phyloP scores from a whole-genome alignment of 148 eudicot species.

The Vaccinium vitisidaea region DNA sequence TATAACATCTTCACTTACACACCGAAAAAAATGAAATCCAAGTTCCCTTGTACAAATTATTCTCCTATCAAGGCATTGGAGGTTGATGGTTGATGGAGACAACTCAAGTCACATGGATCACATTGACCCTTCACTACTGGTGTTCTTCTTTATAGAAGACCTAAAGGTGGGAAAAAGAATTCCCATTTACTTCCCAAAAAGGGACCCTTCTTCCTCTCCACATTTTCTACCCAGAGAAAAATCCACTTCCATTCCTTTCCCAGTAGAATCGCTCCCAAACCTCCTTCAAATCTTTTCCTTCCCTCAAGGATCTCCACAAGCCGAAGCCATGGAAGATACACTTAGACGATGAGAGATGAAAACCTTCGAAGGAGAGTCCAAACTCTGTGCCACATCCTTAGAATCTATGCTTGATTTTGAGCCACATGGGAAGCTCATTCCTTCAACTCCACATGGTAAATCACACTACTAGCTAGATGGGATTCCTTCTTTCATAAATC shows the following conservation, averaged over 20 bases:
- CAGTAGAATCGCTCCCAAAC: constrained; percentile 5
- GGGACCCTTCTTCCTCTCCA: constrained; percentile 16
- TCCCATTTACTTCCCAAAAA: constrained; percentile 44
- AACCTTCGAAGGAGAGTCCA: constrained; percentile 31
- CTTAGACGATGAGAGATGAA: constrained; percentile 36
- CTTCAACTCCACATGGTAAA: neutral
- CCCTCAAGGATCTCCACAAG: constrained; percentile 31
- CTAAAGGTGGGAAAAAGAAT: constrained; percentile 41
- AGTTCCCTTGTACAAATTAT: too few species aligned
- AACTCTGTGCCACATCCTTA: too few species aligned
- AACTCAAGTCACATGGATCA: constrained; percentile 14
- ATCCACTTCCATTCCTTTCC: constrained; percentile 58
- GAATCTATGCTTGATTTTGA: too few species aligned
- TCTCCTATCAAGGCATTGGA: too few species aligned
- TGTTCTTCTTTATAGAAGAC: constrained; percentile 47
- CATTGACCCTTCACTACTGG: constrained; percentile 32
- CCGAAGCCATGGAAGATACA: constrained; percentile 37
- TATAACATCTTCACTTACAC: too few species aligned
- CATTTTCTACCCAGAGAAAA: constrained; percentile 39
- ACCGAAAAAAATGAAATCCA: too few species aligned
- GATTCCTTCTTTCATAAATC: neutral
- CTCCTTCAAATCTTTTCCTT: constrained; percentile 29
- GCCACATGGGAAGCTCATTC: too few species aligned
- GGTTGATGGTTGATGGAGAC: too few species aligned
- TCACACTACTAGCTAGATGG: neutral